Evolutionary conservation across 2,329 filamentous ascomycete species (phyloP).

Genomic region (Penicillium hesseltinei): DNA sequence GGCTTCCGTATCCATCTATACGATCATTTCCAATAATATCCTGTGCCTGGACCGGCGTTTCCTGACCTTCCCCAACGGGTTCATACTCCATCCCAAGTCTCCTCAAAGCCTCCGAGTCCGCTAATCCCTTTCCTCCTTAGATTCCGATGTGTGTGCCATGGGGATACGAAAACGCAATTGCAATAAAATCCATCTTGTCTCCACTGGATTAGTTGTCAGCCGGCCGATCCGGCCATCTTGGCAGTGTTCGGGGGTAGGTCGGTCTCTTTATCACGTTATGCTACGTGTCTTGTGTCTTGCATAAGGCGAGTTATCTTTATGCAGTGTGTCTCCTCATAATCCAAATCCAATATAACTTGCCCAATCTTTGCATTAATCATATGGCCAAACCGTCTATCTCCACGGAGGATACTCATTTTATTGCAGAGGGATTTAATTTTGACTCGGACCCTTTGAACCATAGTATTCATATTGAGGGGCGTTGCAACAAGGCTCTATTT

Average conservation of each 20-base stretch:
- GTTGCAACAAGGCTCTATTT: conserved; percentile 6
- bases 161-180: neutral
- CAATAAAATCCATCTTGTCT: neutral
- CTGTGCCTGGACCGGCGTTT: neutral
- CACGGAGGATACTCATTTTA: neutral
- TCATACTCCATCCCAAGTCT: neutral
- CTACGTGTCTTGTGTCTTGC: neutral
- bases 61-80: neutral
- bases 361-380: neutral
- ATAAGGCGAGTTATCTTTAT: neutral
- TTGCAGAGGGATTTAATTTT: neutral
- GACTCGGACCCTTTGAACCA: conserved; percentile 5
- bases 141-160: neutral
- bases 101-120: neutral
- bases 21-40: conserved; percentile 1
- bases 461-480: conserved; percentile 8
- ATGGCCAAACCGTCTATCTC: neutral
- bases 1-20: neutral
- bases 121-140: neutral
- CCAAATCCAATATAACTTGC: neutral
- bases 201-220: neutral
- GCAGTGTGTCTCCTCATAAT: neutral
- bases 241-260: neutral
- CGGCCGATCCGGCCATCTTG: neutral
- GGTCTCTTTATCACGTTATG: neutral